A percentile compares a stretch with the other conserved stretches of the same genome.
phyloP scores from a whole-genome alignment of 129 eudicot species.

The Tanacetum coccineum region DNA sequence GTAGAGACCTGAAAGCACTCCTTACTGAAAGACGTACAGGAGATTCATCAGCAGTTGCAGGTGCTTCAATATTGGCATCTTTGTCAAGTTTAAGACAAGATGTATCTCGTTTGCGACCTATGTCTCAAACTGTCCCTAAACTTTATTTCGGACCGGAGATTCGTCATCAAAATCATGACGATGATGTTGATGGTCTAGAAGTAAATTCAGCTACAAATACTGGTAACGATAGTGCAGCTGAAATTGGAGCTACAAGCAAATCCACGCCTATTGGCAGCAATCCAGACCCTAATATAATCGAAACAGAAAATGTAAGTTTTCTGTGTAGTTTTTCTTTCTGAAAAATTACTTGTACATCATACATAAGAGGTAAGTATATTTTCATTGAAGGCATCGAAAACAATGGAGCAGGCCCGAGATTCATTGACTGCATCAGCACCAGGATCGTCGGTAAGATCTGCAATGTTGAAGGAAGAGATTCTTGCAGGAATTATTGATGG shows the following conservation, averaged over 20 bases:
- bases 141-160: conserved; percentile 36
- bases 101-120: conserved; percentile 47
- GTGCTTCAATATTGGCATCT: conserved; percentile 87
- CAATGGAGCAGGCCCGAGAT: conserved; percentile 47
- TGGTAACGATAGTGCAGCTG: conserved; percentile 49
- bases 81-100: conserved; percentile 53
- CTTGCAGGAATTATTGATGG: conserved; percentile 66
- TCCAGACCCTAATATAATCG: conserved; percentile 37
- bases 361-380: conserved; percentile 9
- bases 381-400: conserved; percentile 44
- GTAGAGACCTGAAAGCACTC: conserved; percentile 34
- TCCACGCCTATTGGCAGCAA: conserved; percentile 46
- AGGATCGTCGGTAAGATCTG: conserved; percentile 51
- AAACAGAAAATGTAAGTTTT: conserved; percentile 48
- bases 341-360: conserved; percentile 3
- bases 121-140: conserved; percentile 46
- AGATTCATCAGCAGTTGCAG: conserved; percentile 76
- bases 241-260: conserved; percentile 46
- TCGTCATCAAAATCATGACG: conserved; percentile 49
- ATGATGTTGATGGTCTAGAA: conserved; percentile 65
- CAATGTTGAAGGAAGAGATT: conserved; percentile 61
- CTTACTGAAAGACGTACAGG: conserved; percentile 58
- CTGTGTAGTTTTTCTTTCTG: conserved; percentile 15
- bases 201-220: conserved; percentile 59
- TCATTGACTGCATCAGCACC: conserved; percentile 38